A percentile compares a stretch with the other conserved stretches of the same genome.
These are phyloP conservation scores for Candida chauliodis DNA, from an alignment of 805 yeast genomes.

Conservation along the genomic window DNA sequence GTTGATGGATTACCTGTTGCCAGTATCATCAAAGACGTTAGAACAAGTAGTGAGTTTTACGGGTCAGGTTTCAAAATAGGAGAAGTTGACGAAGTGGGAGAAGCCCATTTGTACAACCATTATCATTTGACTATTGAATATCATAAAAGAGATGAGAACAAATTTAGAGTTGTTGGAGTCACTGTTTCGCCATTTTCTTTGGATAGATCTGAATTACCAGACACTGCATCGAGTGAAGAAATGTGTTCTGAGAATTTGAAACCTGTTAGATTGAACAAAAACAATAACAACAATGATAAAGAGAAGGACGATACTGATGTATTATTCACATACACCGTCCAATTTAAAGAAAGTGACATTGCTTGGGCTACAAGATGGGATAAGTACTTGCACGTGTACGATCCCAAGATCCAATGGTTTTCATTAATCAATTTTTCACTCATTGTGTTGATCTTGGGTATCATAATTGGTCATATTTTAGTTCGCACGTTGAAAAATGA, in stretches of 20 bases:
- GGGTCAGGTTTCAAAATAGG: constrained; percentile 85
- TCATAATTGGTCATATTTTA: constrained; percentile 75
- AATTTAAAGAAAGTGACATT: constrained; percentile 64
- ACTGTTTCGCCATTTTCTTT: constrained; percentile 67
- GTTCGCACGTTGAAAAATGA: constrained; percentile 79
- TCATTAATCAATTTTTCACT: constrained; percentile 83
- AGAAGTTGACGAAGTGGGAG: constrained; percentile 50
- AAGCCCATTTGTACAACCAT: constrained; percentile 74
- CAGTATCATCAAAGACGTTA: constrained; percentile 49
- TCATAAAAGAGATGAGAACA: constrained; percentile 65
- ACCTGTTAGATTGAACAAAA: constrained; percentile 49
- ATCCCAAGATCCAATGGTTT: constrained; percentile 94
- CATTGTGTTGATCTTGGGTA: constrained; percentile 71
- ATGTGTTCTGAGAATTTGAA: constrained; percentile 28
- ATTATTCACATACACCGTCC: constrained; percentile 80
- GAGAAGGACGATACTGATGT: constrained; percentile 46
- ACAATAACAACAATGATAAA: constrained; percentile 14
- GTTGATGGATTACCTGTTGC: constrained; percentile 96
- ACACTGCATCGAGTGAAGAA: constrained; percentile 21
- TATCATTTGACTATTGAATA: constrained; percentile 76
- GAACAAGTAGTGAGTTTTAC: constrained; percentile 61
- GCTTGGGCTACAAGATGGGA: constrained; percentile 99
- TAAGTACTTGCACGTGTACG: constrained; percentile 85
- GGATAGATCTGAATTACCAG: constrained; percentile 27
- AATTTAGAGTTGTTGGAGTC: constrained; percentile 88